These are phyloP conservation scores for Pholiota adiposa DNA, from an alignment of 1,284 basidiomycete species.

Conservation along the genomic window DNA sequence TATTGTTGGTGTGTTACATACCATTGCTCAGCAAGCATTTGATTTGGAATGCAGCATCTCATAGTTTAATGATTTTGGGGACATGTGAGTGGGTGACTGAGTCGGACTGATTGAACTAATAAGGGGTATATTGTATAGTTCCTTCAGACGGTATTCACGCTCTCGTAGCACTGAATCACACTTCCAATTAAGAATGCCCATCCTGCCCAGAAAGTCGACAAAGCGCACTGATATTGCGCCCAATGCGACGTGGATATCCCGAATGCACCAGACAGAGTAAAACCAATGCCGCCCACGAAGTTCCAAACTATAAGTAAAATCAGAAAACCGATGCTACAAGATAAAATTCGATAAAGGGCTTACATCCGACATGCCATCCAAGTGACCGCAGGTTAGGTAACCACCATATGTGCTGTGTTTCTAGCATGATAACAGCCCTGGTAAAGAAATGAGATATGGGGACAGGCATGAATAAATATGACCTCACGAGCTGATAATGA, in stretches of 20 bases:
- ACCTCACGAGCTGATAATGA: constrained; percentile 49
- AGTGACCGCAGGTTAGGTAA: constrained; percentile 39
- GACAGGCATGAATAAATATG: neutral
- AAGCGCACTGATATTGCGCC: constrained; percentile 53
- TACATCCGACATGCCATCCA: constrained; percentile 57
- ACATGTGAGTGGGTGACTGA: too few relatives aligned
- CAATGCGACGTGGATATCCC: constrained; percentile 44
- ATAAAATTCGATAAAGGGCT: constrained; percentile 21
- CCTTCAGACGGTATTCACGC: constrained; percentile 30
- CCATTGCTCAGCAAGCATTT: too few relatives aligned
- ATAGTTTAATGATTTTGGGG: too few relatives aligned
- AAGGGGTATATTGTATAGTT: too few relatives aligned
- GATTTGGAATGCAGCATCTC: too few relatives aligned
- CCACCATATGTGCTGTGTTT: constrained; percentile 60
- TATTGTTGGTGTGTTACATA: too few relatives aligned
- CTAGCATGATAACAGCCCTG: constrained; percentile 55
- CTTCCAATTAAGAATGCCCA: constrained; percentile 67
- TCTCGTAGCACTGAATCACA: constrained; percentile 54
- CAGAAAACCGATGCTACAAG: neutral
- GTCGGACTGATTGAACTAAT: too few relatives aligned
- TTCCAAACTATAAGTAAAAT: constrained; percentile 48
- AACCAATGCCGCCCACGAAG: constrained; percentile 57
- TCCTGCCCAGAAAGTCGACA: constrained; percentile 63
- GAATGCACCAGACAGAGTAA: constrained; percentile 57
- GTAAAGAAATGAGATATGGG: neutral